Base-by-base conservation (phyloP, 352 stramenopile species). In the Phytophthora uliginosa region DNA sequence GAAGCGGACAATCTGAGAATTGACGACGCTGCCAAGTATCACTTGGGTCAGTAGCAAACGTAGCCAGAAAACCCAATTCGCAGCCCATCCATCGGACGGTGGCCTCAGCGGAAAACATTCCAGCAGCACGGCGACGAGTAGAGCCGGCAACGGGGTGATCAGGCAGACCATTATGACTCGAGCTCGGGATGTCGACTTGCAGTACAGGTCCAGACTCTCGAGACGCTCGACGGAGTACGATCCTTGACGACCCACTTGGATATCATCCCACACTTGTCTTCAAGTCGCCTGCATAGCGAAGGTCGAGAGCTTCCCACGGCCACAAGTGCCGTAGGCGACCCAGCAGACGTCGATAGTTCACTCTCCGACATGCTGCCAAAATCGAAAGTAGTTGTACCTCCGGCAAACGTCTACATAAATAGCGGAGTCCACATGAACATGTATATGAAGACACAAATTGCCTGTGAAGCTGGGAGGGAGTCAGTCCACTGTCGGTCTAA, bases 221-320 rank as follows among this genome's bases (percentile, higher is more conserved):
- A 51, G 42, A 7, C 42, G 42, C 8, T 51, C 42, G n/a, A 51
- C 42, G n/a, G 42, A 51, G 42, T 51, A 51, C n/a, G 42, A 51
- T 22, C 42, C 42, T 22, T 51, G 42, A 17, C n/a, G n/a, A n/a
- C 42, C 42, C 42, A 51, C 42, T 51, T 51, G 42, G 42, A 51
- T 24, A 7, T 51, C n/a, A 6, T 51, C 8, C n/a, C n/a, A 2
- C 42, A 51, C 36, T 42, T 42, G 36, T 4, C 36, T 15, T 42
- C 36, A 17, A 42, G 13, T 5, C 10, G 36, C 12, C 12, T 42
- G 36, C 36, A 42, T 42, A 42, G 36, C 2, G 36, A 42, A 42
- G 2, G 10, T 17, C 36, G 36, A 42, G 36, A 42, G 12, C 36
- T 42, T 15, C 36, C 36, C 36, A 17, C 36, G 15, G 10, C 3